Percentiles rank a stretch among this genome's conserved stretches.
Conservation (phyloP, 495 filamentous ascomycete genomes). For the Aspergillus indologenus region DNA sequence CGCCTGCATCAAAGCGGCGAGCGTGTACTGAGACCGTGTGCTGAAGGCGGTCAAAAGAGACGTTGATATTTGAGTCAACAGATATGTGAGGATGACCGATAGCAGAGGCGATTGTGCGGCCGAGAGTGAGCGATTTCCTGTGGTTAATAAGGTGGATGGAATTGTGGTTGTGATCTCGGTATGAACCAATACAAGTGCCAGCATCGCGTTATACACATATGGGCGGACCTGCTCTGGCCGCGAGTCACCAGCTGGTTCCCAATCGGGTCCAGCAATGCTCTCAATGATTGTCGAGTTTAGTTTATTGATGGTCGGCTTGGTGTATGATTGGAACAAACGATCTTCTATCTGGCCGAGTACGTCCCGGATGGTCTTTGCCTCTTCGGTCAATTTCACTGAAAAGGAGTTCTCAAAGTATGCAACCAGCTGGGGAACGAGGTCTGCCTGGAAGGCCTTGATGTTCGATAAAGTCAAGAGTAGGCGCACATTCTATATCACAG, state of each 20-base stretch:
- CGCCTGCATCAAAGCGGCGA: slow-evolving; percentile 89
- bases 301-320: slow-evolving; percentile 61
- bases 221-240: slow-evolving; percentile 74
- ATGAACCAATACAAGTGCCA: slow-evolving; percentile 82
- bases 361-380: slow-evolving; percentile 83
- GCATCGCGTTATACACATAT: slow-evolving; percentile 83
- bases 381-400: slow-evolving; percentile 85
- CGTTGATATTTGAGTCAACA: slow-evolving; percentile 71
- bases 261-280: slow-evolving; percentile 68
- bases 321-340: slow-evolving; percentile 87
- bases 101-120: slow-evolving; percentile 60
- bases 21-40: slow-evolving; percentile 60
- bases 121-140: slow-evolving; percentile 27
- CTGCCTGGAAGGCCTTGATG: slow-evolving; percentile 70
- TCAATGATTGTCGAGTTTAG: slow-evolving; percentile 62
- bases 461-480: slow-evolving; percentile 92
- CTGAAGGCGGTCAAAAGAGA: slow-evolving; percentile 71
- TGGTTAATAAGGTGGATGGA: slow-evolving; percentile 33
- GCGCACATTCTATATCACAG: slow-evolving; percentile 65
- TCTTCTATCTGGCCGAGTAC: slow-evolving; percentile 85
- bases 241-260: slow-evolving; percentile 56
- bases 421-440: slow-evolving; percentile 78
- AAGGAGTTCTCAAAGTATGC: slow-evolving; percentile 86
- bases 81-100: slow-evolving; percentile 68
- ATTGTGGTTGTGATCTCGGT: slow-evolving; percentile 83